These are phyloP conservation scores for Akebia trifoliata DNA, from an alignment of 164 flowering plant species.

Conservation along the genomic window DNA sequence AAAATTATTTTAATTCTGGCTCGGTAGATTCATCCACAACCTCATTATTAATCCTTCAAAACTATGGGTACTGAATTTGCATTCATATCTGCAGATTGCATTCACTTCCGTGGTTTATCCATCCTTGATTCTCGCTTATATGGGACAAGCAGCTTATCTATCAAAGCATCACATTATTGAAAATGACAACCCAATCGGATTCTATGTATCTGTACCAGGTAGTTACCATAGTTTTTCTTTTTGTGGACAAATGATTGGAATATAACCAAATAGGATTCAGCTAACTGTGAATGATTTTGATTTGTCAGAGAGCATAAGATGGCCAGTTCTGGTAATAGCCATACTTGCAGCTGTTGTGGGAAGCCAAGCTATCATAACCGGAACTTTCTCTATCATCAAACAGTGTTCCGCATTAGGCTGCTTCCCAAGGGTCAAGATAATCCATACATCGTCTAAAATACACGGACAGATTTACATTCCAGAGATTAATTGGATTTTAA, in stretches of 20 bases:
- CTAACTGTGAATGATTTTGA: conserved; percentile 6
- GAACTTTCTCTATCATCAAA: conserved; percentile 91
- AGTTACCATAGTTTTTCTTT: conserved; percentile 2
- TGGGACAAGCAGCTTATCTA: conserved; percentile 93
- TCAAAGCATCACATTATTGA: conserved; percentile 54
- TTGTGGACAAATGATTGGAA: neutral
- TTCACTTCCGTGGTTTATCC: conserved; percentile 81
- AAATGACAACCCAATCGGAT: conserved; percentile 45
- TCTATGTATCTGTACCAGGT: conserved; percentile 95
- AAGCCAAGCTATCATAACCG: conserved; percentile 93
- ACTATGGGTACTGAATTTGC: neutral
- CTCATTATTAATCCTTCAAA: neutral
- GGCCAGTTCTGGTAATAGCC: conserved; percentile 83
- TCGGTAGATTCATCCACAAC: neutral
- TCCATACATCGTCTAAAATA: conserved; percentile 79
- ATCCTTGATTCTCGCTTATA: conserved; percentile 76
- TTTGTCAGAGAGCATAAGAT: conserved; percentile 52
- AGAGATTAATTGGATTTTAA: conserved; percentile 81
- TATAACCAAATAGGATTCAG: conserved; percentile 1
- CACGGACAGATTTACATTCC: conserved; percentile 91
- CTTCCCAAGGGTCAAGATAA: conserved; percentile 82
- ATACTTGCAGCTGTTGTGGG: conserved; percentile 95
- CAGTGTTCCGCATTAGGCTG: conserved; percentile 84
- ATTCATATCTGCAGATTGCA: conserved; percentile 57
- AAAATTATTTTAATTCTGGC: too few relatives aligned